Conservation (phyloP, 2,329 filamentous ascomycete genomes). For the Xylogone sp. region DNA sequence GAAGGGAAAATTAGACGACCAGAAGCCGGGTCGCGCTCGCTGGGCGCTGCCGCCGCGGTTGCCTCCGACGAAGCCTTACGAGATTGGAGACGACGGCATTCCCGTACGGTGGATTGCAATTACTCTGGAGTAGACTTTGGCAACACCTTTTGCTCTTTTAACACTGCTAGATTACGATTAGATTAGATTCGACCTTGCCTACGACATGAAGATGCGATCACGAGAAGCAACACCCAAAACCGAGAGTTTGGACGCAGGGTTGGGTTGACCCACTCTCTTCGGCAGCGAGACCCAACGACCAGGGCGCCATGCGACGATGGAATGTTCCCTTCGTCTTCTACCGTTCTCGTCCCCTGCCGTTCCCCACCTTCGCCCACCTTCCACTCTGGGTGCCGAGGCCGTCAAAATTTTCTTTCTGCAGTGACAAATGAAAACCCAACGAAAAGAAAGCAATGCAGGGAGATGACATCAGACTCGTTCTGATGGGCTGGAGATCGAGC, state of each 20-base stretch:
- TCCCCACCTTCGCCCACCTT: no score
- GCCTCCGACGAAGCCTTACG: constrained; percentile 48
- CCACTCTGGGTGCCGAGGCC: background rate
- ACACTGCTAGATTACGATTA: no score
- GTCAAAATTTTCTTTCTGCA: background rate
- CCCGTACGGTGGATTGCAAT: constrained; percentile 54
- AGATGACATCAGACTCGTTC: background rate
- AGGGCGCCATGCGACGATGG: background rate
- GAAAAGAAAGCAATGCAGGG: background rate
- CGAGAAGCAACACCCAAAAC: background rate
- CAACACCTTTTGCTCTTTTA: no score
- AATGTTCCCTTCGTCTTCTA: background rate
- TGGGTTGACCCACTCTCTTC: background rate
- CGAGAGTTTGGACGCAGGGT: background rate
- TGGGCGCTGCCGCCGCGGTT: constrained; percentile 66
- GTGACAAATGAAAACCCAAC: background rate
- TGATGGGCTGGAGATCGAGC: no score
- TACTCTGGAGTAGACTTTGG: constrained; percentile 14
- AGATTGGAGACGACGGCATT: constrained; percentile 53
- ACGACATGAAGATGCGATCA: no score
- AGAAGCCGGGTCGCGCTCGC: constrained; percentile 62
- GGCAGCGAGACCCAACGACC: background rate
- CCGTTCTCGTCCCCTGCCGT: no score
- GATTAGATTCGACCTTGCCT: no score
- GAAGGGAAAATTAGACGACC: constrained; percentile 61